Base-by-base conservation (phyloP, 2,329 filamentous ascomycete genomes). In the Coniosporium tulheliwenetii region DNA sequence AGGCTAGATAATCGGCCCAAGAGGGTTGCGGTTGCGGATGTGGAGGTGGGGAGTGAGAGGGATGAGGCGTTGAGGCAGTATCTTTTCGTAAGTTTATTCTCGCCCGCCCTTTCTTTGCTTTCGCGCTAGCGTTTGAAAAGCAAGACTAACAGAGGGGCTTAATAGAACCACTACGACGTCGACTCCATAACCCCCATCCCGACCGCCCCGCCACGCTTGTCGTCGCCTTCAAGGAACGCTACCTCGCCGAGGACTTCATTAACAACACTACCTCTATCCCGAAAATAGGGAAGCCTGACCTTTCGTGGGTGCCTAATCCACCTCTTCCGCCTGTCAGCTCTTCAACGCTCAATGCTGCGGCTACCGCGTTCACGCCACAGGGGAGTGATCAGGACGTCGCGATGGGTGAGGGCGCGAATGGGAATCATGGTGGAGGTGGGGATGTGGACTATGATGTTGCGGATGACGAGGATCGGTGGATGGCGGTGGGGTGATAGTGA, bases 1-100 rank as follows among this genome's bases (percentile, higher is more conserved):
- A 79, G 79, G 13, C 66, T 91, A 15, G 84, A 91, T 52, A 86
- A 87, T 55, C 69, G 84, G 36, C 79, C 84, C 0, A 81, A 73
- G 54, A 77, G 70, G 45, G 64, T 91, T 8, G 69, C 72, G 5
- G 61, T 89, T 16, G 67, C 68, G 7, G 79, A 76, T 2, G 69
- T 75, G 9, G 76, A 77, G 57, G 77, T 79, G 52, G 75, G 77
- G 3, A 66, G 66, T 10, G 70, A 71, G 29, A 75, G 74, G 51
- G 78, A 86, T 47, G 82, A 86, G 58, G 67, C 69, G 26, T 63
- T 89, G 36, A 69, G 81, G 45, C 78, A 84, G 50, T 79, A 81
- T 57, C 66, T 85, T 32, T 48, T 56, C 30, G 54, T 49, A 14
- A 44, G 38, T 47, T n/a, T 13, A 31, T 26, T 26, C 19, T 26